These are phyloP conservation scores for Rosa lucieae DNA, from an alignment of 306 rosid species.

Conservation along the genomic window DNA sequence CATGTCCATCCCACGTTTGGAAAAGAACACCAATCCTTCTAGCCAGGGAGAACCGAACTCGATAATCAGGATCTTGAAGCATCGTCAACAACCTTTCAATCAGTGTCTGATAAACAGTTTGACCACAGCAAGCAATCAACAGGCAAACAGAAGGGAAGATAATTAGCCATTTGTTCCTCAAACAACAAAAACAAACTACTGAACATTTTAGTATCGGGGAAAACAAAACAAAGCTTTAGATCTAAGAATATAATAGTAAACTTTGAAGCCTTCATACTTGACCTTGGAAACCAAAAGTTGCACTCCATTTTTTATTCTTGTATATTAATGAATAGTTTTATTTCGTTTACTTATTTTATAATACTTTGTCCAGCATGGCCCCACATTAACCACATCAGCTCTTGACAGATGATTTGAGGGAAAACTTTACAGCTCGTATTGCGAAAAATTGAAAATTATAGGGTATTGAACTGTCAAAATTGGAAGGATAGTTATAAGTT, in stretches of 20 bases:
- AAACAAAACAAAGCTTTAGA: not conserved
- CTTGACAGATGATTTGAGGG: not conserved
- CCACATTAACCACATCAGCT: not conserved
- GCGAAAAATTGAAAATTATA: not conserved
- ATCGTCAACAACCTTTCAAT: slow-evolving; percentile 63
- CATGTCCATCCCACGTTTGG: slow-evolving; percentile 95
- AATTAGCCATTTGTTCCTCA: not conserved
- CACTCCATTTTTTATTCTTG: not conserved
- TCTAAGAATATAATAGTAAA: not conserved
- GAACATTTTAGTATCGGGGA: not conserved
- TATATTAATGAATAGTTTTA: not conserved
- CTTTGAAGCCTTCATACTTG: not conserved
- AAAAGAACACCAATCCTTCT: slow-evolving; percentile 79
- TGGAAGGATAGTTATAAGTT: not conserved
- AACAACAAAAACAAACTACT: not conserved
- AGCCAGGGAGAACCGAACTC: slow-evolving; percentile 77
- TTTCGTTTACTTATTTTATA: not conserved
- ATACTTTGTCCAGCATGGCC: not conserved
- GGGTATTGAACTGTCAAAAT: not conserved
- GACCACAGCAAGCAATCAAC: slow-evolving; percentile 21
- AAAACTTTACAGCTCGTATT: not conserved
- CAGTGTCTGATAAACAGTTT: slow-evolving; percentile 51
- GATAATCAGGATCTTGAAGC: slow-evolving; percentile 81
- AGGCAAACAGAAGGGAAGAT: slow-evolving; percentile 20
- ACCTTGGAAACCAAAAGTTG: not conserved